Base-by-base conservation (phyloP, 2,329 filamentous ascomycete genomes). In the Colletotrichum spinosum region DNA sequence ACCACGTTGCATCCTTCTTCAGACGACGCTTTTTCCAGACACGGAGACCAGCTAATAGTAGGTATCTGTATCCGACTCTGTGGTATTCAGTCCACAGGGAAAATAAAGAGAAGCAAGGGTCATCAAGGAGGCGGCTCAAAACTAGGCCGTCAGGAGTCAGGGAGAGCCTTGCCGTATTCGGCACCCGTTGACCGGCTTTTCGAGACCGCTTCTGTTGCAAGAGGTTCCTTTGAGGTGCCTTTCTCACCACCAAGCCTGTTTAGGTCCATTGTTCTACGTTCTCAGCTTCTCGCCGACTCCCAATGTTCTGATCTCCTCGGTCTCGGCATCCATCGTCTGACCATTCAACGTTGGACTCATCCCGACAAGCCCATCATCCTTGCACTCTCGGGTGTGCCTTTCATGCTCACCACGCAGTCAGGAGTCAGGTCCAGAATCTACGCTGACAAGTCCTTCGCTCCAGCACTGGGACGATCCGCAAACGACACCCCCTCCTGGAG, bases 161-260 rank as follows among this genome's bases (percentile, higher is more conserved):
- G 58, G 62, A 62, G 48, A 56, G 13, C 41, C 52, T 63, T 57
- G 33, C 58, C 63, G 51, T 25, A 57, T 44, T 17, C 12, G 53
- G 58, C 48, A 35, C 12, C 8, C 11, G 48, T 46, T 38, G 63
- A 66, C 58, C 41, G 53, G 63, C 58, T 52, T 25, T 39, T 62
- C 48, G 63, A 66, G 52, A 66, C 63, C 50, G 15, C 37, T 55
- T n/a, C 15, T 53, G 63, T 66, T 53, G 37, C 63, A 66, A 53
- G 39, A 34, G 51, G 2, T 39, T 45, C 7, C 42, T 11, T 3
- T 10, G 25, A 11, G 34, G 11, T 15, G 13, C 13, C n/a, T 41
- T 17, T 25, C 25, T 25, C 25, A 25, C 25, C 2, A 25, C 5
- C 25, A 25, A 25, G 25, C 25, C 25, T 25, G 25, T 25, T 25